Evolutionary conservation across 164 flowering plant species (phyloP).

Genomic region (Macadamia tetraphylla): DNA sequence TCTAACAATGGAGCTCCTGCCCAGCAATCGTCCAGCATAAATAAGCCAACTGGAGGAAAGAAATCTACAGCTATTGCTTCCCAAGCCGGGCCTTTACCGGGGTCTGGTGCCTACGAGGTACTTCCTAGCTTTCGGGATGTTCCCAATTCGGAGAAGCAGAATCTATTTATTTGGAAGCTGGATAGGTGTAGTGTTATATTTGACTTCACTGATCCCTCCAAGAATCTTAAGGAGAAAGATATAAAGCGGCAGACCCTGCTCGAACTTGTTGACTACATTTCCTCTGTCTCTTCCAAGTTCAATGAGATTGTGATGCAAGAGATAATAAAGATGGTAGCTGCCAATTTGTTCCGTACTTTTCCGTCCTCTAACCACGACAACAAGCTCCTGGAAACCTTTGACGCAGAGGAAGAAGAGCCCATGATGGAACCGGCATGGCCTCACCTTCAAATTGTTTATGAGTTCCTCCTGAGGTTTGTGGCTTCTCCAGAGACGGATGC

Average conservation of each 20-base stretch:
- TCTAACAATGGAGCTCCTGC: background rate
- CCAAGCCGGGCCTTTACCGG: background rate
- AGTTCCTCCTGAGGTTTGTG: background rate
- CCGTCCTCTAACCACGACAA: background rate
- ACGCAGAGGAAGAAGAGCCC: background rate
- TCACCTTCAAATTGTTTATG: background rate
- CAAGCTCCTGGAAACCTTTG: background rate
- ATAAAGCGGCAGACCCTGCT: background rate
- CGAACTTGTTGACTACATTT: background rate
- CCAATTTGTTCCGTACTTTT: background rate
- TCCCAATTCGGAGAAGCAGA: constrained; percentile 1
- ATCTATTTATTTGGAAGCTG: background rate
- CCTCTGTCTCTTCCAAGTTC: background rate
- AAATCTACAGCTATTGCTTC: background rate
- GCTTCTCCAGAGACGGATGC: background rate
- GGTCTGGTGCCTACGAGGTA: background rate
- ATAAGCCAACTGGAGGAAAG: background rate
- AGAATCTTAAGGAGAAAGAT: background rate
- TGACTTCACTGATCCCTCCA: background rate
- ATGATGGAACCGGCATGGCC: background rate
- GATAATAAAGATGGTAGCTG: background rate
- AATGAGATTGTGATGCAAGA: background rate
- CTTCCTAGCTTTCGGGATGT: background rate
- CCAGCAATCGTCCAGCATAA: background rate
- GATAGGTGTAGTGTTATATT: background rate